Conservation (phyloP, 441 rosid genomes). For the Pelargonium australe region DNA sequence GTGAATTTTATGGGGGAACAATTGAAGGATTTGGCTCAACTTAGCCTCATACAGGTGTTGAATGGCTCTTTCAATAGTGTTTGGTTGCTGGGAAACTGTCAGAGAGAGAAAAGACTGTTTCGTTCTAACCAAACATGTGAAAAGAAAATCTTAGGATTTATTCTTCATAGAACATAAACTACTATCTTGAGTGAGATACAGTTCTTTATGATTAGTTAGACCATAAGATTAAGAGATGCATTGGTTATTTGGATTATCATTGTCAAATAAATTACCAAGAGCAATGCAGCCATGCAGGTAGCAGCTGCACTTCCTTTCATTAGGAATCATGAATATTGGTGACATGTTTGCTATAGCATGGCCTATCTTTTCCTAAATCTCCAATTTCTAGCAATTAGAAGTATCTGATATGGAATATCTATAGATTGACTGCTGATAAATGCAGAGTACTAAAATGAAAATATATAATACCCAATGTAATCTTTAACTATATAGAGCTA, state of each 20-base stretch:
- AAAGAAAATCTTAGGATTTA: background rate
- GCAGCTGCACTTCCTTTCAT: background rate
- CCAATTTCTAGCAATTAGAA: too few species aligned
- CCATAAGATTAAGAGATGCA: background rate
- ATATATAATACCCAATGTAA: background rate
- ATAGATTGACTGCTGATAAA: background rate
- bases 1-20: too few species aligned
- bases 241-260: background rate
- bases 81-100: background rate
- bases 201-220: background rate
- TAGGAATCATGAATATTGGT: too few species aligned
- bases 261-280: background rate
- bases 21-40: background rate
- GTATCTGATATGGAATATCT: too few species aligned
- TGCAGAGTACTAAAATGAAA: background rate
- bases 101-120: background rate
- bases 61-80: slow-evolving; percentile 12
- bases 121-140: background rate
- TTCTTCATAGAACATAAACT: background rate
- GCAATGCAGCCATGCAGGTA: background rate
- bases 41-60: background rate
- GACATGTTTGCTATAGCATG: too few species aligned
- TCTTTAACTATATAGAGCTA: background rate
- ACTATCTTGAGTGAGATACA: background rate
- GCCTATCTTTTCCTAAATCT: too few species aligned